Evolutionary conservation across 495 filamentous ascomycete species (phyloP).

Genomic region (Pseudoneurospora amorphoporcata): DNA sequence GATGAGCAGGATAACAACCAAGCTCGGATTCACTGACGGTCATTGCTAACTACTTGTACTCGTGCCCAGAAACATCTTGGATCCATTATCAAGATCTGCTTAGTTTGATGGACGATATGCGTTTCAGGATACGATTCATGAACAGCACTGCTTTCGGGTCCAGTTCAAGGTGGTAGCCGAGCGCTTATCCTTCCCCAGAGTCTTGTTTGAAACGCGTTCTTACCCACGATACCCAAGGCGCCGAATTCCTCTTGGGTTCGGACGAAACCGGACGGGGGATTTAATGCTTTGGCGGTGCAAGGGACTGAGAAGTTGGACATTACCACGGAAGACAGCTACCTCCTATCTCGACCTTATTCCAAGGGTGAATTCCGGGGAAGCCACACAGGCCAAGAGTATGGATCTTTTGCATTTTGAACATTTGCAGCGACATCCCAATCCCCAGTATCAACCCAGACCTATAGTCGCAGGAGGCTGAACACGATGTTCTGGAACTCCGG

Average conservation of each 20-base stretch:
- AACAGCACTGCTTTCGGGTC: neutral
- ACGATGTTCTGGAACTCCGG: conserved; percentile 5
- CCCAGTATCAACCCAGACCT: conserved; percentile 8
- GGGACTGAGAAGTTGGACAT: too few relatives aligned
- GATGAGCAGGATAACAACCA: conserved; percentile 11
- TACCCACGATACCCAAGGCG: neutral
- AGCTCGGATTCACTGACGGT: conserved; percentile 8
- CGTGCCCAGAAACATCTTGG: conserved; percentile 4
- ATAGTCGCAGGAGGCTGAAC: conserved; percentile 18
- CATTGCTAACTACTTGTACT: conserved; percentile 26
- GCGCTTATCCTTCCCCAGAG: neutral
- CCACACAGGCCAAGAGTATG: neutral
- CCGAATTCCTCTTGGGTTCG: neutral
- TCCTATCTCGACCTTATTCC: too few relatives aligned
- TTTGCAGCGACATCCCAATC: neutral
- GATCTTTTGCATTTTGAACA: neutral
- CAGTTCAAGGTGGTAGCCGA: neutral
- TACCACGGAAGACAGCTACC: too few relatives aligned
- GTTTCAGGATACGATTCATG: conserved; percentile 15
- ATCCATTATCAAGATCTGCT: conserved; percentile 14
- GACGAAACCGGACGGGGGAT: neutral
- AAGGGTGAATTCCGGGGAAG: neutral
- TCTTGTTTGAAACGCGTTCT: neutral
- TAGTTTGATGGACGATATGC: conserved; percentile 14
- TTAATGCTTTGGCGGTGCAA: neutral